Base-by-base conservation (phyloP, 2,329 filamentous ascomycete genomes). In the Alternaria postmessia region DNA sequence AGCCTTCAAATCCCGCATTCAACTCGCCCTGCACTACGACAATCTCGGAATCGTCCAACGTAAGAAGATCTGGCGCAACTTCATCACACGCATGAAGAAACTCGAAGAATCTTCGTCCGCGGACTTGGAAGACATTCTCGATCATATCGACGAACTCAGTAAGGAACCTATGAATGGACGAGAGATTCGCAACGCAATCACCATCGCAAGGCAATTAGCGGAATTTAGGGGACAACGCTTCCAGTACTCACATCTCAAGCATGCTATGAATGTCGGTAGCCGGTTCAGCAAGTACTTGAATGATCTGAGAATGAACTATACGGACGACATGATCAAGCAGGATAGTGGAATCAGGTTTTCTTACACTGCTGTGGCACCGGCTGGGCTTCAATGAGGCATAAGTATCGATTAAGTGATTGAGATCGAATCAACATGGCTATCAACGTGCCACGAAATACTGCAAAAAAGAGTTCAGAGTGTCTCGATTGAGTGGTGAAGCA, bases 51-150 rank as follows among this genome's bases (percentile, higher is more conserved):
- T 2, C 7, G 0, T 22, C 8, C 38, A 41, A 41, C 38, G 38
- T 12, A 18, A 1, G 1, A 41, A 22, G 1, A 41, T 41, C 18
- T 41, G 38, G 38, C n/a, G 18, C 0, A 20, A 22, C 0, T 41
- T 41, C 0, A 9, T 41, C 3, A 1, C 2, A 0, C 11, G 38
- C 0, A 18, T 22, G n/a, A 41, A 4, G 3, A 7, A 3, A 0
- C 38, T 41, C 5, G 18, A 41, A 9, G 38, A 41, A 22, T 12
- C n/a, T n/a, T n/a, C n/a, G n/a, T n/a, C n/a, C n/a, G n/a, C n/a
- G n/a, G n/a, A n/a, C n/a, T n/a, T n/a, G n/a, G n/a, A n/a, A n/a
- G n/a, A 38, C 1, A n/a, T 16, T 6, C 34, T 38, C 16, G 34
- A 38, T 1, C 34, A 38, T 4, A 38, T 38, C 1, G 38, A 41